These are phyloP conservation scores for Pecoramyces ruminantium DNA, from an alignment of 192 early-diverging fungal species.

Conservation along the genomic window DNA sequence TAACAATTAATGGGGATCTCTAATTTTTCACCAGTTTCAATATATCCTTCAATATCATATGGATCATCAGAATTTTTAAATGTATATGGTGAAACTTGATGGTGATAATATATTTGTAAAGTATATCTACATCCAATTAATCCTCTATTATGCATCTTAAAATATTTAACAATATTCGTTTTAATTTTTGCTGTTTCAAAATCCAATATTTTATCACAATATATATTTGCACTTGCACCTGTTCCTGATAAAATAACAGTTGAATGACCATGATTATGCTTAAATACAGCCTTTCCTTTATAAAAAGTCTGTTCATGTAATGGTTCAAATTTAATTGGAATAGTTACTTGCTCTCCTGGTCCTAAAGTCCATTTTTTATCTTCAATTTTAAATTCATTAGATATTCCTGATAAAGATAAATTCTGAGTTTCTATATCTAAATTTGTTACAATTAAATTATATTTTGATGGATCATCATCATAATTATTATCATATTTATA, in stretches of 20 bases:
- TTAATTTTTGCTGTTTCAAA: conserved; percentile 33
- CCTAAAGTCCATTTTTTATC: conserved; percentile 26
- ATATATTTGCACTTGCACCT: conserved; percentile 36
- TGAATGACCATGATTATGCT: conserved; percentile 26
- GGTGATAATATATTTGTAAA: background rate
- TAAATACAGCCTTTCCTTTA: conserved; percentile 29
- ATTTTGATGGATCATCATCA: background rate
- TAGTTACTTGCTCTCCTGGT: conserved; percentile 26
- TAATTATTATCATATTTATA: background rate
- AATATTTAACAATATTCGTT: conserved; percentile 7
- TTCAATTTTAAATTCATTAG: conserved; percentile 25
- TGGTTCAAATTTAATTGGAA: conserved; percentile 41
- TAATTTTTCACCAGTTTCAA: conserved; percentile 19
- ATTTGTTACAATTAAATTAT: conserved; percentile 23
- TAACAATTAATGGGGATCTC: conserved; percentile 21
- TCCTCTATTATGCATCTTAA: conserved; percentile 32
- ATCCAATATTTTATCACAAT: conserved; percentile 19
- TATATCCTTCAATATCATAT: conserved; percentile 25
- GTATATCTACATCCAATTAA: conserved; percentile 16
- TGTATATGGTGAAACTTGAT: conserved; percentile 6
- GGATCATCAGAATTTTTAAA: conserved; percentile 21
- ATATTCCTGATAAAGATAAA: conserved; percentile 22
- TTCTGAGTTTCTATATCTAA: conserved; percentile 36
- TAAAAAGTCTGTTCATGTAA: conserved; percentile 35
- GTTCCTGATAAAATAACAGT: conserved; percentile 25